phyloP scores from a whole-genome alignment of 306 rosid species.

The Aeschynomene evenia region DNA sequence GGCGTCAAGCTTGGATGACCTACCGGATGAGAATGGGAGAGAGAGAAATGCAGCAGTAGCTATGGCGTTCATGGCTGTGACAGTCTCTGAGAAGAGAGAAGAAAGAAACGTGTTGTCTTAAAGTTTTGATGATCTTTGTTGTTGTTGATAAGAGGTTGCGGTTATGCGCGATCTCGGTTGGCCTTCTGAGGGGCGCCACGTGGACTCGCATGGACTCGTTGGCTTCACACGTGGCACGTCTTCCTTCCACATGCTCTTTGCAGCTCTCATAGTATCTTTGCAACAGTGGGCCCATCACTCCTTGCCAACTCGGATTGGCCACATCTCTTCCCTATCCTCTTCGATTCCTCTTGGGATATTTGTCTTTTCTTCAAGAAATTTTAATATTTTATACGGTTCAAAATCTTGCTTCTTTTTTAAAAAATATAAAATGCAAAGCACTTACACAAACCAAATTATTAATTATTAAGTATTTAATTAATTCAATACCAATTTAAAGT shows the following conservation, averaged over 20 bases:
- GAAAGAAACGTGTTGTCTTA: background rate
- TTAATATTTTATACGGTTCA: too few species aligned
- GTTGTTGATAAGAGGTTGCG: constrained; percentile 58
- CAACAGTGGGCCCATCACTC: constrained; percentile 37
- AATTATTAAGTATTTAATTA: too few species aligned
- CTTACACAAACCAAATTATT: too few species aligned
- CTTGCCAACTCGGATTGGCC: constrained; percentile 53
- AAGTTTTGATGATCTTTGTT: background rate
- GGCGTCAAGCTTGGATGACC: constrained; percentile 45
- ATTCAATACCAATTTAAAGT: too few species aligned
- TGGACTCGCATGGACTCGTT: constrained; percentile 12
- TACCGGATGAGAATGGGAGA: constrained; percentile 42
- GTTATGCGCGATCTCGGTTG: constrained; percentile 55
- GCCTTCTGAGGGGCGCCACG: constrained; percentile 57
- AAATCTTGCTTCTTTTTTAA: too few species aligned
- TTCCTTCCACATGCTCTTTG: constrained; percentile 46
- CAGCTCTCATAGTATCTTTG: constrained; percentile 12
- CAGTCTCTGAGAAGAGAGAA: constrained; percentile 20
- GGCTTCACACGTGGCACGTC: constrained; percentile 42
- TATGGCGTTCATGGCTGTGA: constrained; percentile 53
- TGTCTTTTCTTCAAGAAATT: too few species aligned
- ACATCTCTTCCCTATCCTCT: constrained; percentile 38
- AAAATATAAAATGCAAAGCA: too few species aligned
- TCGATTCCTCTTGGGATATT: background rate
- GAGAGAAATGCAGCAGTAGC: constrained; percentile 67